Evolutionary conservation across 1,139 yeast genomes (phyloP).

Genomic region (Diutina sp.): DNA sequence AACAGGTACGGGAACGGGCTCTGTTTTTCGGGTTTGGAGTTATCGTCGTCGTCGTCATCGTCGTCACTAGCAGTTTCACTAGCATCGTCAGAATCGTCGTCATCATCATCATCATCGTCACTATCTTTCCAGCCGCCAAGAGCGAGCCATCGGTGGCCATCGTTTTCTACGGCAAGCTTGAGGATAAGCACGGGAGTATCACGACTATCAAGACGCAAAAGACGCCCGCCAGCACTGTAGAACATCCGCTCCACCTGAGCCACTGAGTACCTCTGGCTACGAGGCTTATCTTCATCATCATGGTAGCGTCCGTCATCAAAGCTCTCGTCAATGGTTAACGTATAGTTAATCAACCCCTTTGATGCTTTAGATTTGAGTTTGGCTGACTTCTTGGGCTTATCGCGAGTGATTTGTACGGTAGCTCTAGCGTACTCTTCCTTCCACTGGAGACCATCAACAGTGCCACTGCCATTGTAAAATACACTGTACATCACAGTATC

Average conservation of each 20-base stretch:
- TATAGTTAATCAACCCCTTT: slow-evolving; percentile 22
- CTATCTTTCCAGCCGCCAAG: slow-evolving; percentile 30
- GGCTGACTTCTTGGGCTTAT: slow-evolving; percentile 9
- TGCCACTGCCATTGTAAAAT: slow-evolving; percentile 35
- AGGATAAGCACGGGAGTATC: slow-evolving; percentile 59
- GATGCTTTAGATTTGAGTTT: background rate
- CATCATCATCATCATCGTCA: slow-evolving; percentile 13
- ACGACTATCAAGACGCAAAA: slow-evolving; percentile 52
- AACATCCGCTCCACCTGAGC: slow-evolving; percentile 40
- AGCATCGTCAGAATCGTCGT: slow-evolving; percentile 4
- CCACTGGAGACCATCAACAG: slow-evolving; percentile 36
- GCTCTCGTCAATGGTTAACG: slow-evolving; percentile 39
- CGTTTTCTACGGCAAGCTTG: slow-evolving; percentile 18
- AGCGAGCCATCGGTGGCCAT: slow-evolving; percentile 28
- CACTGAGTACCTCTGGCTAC: slow-evolving; percentile 22
- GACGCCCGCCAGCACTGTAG: slow-evolving; percentile 61
- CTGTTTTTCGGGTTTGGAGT: too few relatives aligned
- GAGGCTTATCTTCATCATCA: slow-evolving; percentile 34
- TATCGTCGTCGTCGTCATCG: background rate
- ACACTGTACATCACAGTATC: slow-evolving; percentile 49
- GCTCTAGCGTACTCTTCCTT: slow-evolving; percentile 61
- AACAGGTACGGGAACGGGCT: slow-evolving; percentile 2
- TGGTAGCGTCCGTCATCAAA: slow-evolving; percentile 70
- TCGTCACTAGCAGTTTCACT: background rate
- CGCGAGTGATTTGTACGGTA: slow-evolving; percentile 15